Base-by-base conservation (phyloP, 495 filamentous ascomycete genomes). In the Talaromyces stipitatus region DNA sequence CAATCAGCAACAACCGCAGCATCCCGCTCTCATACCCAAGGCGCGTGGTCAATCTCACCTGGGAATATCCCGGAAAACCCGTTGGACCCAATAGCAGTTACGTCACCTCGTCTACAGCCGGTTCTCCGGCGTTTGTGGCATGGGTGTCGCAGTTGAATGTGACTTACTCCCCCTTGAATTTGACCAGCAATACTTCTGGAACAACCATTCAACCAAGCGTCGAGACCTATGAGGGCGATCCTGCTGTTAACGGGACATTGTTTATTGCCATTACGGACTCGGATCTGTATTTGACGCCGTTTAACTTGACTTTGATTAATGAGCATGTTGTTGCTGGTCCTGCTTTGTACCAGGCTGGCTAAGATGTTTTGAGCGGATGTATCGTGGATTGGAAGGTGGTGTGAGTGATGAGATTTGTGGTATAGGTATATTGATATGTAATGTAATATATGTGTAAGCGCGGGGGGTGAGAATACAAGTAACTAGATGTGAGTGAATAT, bases 121-220 rank as follows among this genome's bases (percentile, higher is more conserved):
- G 80, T 1, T 58, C 64, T 2, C 85, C 89, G 0, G 66, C 68
- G 38, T 96, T 78, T 36, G 91, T 91, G 2, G 80, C 80, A 0
- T 96, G 89, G 90, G 81, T 87, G 8, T 77, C 73, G n/a, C 91
- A 95, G 79, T 72, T 95, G 29, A 95, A 96, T 60, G 75, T 90
- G 23, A 95, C 91, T 0, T 95, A 95, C 67, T 83, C 89, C 2
- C 75, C 84, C 1, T 69, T 95, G 59, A 78, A 14, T 18, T 9
- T 28, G 33, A 74, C 62, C 11, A 70, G 75, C 5, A 68, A 71
- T 16, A 82, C 80, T 54, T 72, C 70, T 2, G 90, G 85, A 0
- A 84, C 72, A 61, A 89, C 90, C 0, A 78, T 78, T 54, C 91
- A 96, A 73, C 91, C 90, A 0, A 67, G 72, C 33, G 63, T 78